Evolutionary conservation across 768 basidiomycete genomes (phyloP), one percentile per base, ranked within the genome.

Genomic region (Mycena venus): DNA sequence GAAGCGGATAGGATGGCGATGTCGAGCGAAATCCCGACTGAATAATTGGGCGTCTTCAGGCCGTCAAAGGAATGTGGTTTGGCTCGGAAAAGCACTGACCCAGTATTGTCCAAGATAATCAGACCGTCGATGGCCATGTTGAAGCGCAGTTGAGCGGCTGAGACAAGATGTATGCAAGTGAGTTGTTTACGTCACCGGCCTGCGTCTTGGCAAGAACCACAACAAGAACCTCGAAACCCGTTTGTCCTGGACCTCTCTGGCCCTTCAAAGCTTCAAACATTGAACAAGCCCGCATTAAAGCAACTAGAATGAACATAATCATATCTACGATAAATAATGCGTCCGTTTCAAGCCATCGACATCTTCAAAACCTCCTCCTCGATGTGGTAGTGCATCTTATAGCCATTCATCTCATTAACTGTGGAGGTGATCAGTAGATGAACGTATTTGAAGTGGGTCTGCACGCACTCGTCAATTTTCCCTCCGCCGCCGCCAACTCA

Each of bases 21-120:
- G 91, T 92, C 21, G 92, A 92, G 67, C 94, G 92, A 84, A 97
- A 98, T 47, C 94, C 94, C 34, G 96, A 96, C 84, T 96, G 95
- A 76, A 97, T 95, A 76, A 98, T 94, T 29, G 96, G 92, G 56
- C 91, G 90, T 68, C 91, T 93, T 82, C 36, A 67, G 68, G 36
- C 67, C 81, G 79, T 74, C 70, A 73, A 73, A 58, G 47, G 68
- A 40, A 34, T 47, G 75, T 29, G 63, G 15, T 15, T 44, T 79
- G 73, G 60, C 51, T 56, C 34, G 29, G 38, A 63, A 61, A 31
- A 72, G 56, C 38, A 88, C 92, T 80, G 75, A 94, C 94, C 94
- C 93, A 75, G 89, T 85, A 76, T 87, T 88, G 83, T 96, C 95
- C 70, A 96, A 85, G 69, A 96, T 91, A 77, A 96, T 95, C 65